Evolutionary conservation across 2,329 filamentous ascomycete genomes (phyloP).

Genomic region (Stachybotrys echinatus): DNA sequence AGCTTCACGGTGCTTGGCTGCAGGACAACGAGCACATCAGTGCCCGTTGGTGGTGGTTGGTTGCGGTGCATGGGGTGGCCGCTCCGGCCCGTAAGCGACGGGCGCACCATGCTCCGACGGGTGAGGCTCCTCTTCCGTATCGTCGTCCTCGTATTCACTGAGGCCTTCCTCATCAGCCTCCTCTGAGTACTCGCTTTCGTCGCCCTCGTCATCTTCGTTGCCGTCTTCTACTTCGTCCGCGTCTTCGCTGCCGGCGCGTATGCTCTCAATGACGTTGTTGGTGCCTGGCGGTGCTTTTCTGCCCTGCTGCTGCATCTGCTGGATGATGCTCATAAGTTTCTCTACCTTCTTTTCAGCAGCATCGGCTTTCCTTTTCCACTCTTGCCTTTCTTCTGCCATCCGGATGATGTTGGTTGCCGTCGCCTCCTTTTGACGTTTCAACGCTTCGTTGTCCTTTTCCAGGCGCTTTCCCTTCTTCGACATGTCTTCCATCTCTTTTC

Average conservation of each 20-base stretch:
- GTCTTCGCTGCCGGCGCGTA: conserved; percentile 48
- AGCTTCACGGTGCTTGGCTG: too few relatives aligned
- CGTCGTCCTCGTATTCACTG: conserved; percentile 57
- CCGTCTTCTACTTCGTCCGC: conserved; percentile 51
- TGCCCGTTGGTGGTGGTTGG: conserved; percentile 37
- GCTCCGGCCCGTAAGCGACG: conserved; percentile 42
- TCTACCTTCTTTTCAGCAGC: conserved; percentile 67
- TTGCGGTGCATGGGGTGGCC: conserved; percentile 34
- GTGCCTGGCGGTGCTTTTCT: conserved; percentile 66
- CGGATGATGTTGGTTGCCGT: conserved; percentile 93
- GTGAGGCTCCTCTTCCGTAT: conserved; percentile 46
- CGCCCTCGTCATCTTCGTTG: conserved; percentile 58
- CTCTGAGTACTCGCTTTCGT: conserved; percentile 60
- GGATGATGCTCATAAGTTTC: conserved; percentile 89
- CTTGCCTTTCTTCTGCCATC: conserved; percentile 93
- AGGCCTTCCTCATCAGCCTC: conserved; percentile 39
- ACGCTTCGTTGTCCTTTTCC: conserved; percentile 89
- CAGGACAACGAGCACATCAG: conserved; percentile 17
- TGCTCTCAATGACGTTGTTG: conserved; percentile 54
- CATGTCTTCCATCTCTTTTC: conserved; percentile 99
- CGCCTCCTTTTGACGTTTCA: conserved; percentile 88
- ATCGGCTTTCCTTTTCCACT: conserved; percentile 64
- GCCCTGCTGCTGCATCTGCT: conserved; percentile 93
- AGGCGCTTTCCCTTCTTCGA: conserved; percentile 96
- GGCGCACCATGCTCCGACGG: conserved; percentile 27